These are phyloP conservation scores for Skeletonema menzelii DNA, from an alignment of 108 stramenopile genomes.

Conservation along the genomic window DNA sequence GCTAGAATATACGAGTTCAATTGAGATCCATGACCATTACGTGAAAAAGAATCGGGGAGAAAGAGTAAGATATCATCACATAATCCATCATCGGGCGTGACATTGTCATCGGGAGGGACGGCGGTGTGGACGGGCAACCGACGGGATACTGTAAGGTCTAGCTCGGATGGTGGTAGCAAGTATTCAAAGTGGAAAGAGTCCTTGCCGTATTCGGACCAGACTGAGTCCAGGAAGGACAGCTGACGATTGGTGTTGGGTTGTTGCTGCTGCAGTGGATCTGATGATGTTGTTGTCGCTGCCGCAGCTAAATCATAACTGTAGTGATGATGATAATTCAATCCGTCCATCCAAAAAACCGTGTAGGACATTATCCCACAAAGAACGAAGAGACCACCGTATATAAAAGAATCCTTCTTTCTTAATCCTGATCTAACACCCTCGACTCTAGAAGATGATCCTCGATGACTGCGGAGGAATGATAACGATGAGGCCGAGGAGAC, in stretches of 20 bases:
- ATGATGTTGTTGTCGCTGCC: not conserved
- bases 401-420: not conserved
- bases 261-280: not conserved
- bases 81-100: not conserved
- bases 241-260: not conserved
- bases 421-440: not conserved
- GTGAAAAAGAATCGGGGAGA: constrained; percentile 10
- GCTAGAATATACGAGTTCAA: constrained; percentile 18
- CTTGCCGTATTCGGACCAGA: not conserved
- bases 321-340: not conserved
- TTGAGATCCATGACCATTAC: constrained; percentile 13
- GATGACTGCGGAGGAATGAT: not conserved
- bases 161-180: not conserved
- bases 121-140: not conserved
- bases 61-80: constrained; percentile 23
- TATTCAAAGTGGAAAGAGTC: constrained; percentile 4
- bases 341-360: not conserved
- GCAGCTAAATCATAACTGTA: not conserved
- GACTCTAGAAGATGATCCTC: not conserved
- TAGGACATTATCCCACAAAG: not conserved
- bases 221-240: not conserved
- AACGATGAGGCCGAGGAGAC: not conserved
- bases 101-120: not conserved
- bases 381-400: not conserved
- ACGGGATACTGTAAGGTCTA: not conserved